Percentiles rank a stretch among this genome's conserved stretches.
These are phyloP conservation scores for Tylopilus plumbeoviolaceoides DNA, from an alignment of 768 basidiomycete species.

Conservation along the genomic window DNA sequence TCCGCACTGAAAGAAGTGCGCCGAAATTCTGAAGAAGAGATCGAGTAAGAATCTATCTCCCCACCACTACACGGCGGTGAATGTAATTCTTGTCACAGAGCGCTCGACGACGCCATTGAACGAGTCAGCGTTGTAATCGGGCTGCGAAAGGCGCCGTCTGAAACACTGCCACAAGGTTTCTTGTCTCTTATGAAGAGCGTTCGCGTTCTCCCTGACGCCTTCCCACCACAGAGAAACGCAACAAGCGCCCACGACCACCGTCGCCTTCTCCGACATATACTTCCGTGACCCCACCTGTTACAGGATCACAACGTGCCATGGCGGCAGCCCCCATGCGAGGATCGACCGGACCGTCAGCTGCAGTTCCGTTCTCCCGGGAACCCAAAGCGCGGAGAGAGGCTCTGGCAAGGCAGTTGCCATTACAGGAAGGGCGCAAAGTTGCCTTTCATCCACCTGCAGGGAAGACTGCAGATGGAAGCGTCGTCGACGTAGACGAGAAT, in stretches of 20 bases:
- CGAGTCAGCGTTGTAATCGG: constrained; percentile 66
- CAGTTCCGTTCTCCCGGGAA: constrained; percentile 55
- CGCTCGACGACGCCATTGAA: constrained; percentile 70
- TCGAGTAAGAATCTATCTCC: constrained; percentile 43
- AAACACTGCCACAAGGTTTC: constrained; percentile 53
- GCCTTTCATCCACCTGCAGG: constrained; percentile 71
- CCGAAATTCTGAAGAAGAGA: constrained; percentile 54
- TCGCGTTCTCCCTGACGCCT: constrained; percentile 1
- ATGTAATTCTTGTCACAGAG: constrained; percentile 38
- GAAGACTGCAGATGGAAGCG: constrained; percentile 48
- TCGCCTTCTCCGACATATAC: constrained; percentile 62
- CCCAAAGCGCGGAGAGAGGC: constrained; percentile 64
- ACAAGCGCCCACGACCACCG: constrained; percentile 66
- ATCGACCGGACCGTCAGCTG: constrained; percentile 54
- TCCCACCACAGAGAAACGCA: constrained; percentile 57
- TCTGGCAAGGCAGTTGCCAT: constrained; percentile 55
- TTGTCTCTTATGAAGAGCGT: neutral
- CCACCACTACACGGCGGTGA: constrained; percentile 2
- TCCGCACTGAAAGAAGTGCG: constrained; percentile 63
- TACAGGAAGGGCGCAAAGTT: constrained; percentile 73
- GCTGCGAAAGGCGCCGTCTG: constrained; percentile 68
- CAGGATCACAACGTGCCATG: constrained; percentile 16
- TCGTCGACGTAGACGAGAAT: constrained; percentile 45
- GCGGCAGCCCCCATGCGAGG: constrained; percentile 34
- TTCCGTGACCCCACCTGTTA: constrained; percentile 32